Evolutionary conservation across 257 asterid genomes (phyloP).

Genomic region (Hygrophila difformis): DNA sequence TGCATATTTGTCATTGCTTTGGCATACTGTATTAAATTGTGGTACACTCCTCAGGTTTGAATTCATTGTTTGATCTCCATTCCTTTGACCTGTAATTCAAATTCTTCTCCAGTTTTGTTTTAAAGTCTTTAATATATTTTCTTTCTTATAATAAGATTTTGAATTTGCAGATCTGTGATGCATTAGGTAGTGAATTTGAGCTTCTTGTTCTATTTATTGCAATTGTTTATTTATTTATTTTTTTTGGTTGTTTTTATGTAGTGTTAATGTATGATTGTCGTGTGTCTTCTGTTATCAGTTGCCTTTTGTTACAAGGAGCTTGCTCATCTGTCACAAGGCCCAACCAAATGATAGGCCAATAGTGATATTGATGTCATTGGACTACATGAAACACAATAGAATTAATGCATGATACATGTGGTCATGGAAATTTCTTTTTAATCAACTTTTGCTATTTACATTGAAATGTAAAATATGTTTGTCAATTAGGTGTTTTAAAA

Average conservation of each 20-base stretch:
- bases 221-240: background rate
- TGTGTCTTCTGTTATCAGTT: background rate
- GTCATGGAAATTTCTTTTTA: no score
- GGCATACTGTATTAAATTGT: slow-evolving; percentile 5
- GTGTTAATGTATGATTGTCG: background rate
- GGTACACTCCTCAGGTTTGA: slow-evolving; percentile 2
- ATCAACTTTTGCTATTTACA: no score
- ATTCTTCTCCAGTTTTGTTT: background rate
- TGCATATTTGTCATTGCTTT: slow-evolving; percentile 4
- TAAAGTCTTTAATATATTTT: background rate
- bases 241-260: no score
- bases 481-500: no score
- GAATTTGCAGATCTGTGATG: slow-evolving; percentile 6
- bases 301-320: background rate
- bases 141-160: background rate
- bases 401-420: no score
- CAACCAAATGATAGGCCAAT: slow-evolving; percentile 1
- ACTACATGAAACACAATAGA: no score
- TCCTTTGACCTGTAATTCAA: background rate
- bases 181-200: background rate
- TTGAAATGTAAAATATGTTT: no score
- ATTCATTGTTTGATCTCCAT: background rate
- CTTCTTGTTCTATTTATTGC: background rate
- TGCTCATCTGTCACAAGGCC: background rate
- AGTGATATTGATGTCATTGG: background rate